phyloP scores from a whole-genome alignment of 1,284 basidiomycete genomes.

The Leccinum pachyderme region DNA sequence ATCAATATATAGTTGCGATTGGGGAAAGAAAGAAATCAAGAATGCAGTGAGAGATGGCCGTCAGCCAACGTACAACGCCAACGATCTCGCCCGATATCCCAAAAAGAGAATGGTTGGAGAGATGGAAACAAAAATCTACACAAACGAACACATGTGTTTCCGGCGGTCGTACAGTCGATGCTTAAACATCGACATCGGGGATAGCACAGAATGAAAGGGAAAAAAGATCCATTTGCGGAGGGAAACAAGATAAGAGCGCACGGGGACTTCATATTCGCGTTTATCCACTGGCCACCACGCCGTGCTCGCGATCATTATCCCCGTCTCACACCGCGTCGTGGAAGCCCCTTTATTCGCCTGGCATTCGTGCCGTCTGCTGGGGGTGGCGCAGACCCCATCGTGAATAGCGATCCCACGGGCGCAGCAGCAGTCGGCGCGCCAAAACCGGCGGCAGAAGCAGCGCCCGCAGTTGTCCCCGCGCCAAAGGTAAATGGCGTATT shows the following conservation, averaged over 20 bases:
- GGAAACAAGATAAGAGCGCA: conserved; percentile 5
- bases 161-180: conserved; percentile 15
- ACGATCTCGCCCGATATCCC: conserved; percentile 16
- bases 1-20: conserved; percentile 7
- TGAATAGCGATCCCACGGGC: conserved; percentile 46
- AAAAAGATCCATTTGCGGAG: conserved; percentile 16
- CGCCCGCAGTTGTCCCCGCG: conserved; percentile 26
- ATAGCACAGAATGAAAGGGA: conserved; percentile 16
- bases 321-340: conserved; percentile 38
- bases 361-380: conserved; percentile 34
- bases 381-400: conserved; percentile 52
- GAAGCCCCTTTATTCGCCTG: conserved; percentile 55
- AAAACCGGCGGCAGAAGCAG: conserved; percentile 41
- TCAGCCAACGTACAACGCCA: conserved; percentile 25
- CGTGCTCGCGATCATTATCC: conserved; percentile 11
- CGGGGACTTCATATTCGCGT: conserved; percentile 6
- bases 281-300: conserved; percentile 15
- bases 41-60: conserved; percentile 24
- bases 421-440: conserved; percentile 36
- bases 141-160: conserved; percentile 6
- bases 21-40: conserved; percentile 11
- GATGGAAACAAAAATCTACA: conserved; percentile 8
- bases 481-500: conserved; percentile 39
- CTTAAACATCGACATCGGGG: conserved; percentile 21
- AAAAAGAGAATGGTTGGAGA: conserved; percentile 15